Evolutionary conservation across 306 rosid species (phyloP).

Genomic region (Gillenia trifoliata): DNA sequence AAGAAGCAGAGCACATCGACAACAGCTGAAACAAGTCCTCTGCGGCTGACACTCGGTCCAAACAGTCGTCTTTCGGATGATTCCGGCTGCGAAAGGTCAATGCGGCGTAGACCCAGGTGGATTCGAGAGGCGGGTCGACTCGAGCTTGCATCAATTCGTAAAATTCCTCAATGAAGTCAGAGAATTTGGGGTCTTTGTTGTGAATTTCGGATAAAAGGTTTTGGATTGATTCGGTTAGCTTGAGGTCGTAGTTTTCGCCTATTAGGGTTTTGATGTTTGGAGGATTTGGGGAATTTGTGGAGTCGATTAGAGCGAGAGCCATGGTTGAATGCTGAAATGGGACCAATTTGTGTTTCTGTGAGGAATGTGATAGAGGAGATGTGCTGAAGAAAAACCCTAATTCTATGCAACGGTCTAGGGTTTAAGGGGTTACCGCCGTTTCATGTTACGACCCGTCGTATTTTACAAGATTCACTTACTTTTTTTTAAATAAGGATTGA

Average conservation of each 20-base stretch:
- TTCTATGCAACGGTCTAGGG: neutral
- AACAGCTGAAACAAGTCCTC: constrained; percentile 47
- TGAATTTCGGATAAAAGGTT: constrained; percentile 38
- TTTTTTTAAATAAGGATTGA: rapidly evolving
- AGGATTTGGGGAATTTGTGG: constrained; percentile 8
- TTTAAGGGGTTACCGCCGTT: neutral
- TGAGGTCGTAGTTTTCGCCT: constrained; percentile 40
- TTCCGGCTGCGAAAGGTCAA: constrained; percentile 32
- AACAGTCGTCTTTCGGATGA: constrained; percentile 37
- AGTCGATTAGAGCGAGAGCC: constrained; percentile 25
- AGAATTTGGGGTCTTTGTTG: constrained; percentile 23
- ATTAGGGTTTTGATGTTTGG: constrained; percentile 15
- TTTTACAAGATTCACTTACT: too few species aligned
- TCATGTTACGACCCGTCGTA: neutral
- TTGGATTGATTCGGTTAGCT: constrained; percentile 42
- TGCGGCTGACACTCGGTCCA: constrained; percentile 43
- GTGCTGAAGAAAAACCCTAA: constrained; percentile 11
- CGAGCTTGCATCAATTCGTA: constrained; percentile 51
- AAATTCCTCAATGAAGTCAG: constrained; percentile 32
- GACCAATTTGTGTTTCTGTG: neutral
- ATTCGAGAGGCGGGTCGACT: constrained; percentile 62
- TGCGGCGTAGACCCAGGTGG: constrained; percentile 65
- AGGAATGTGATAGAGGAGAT: neutral
- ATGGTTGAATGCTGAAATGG: constrained; percentile 12
- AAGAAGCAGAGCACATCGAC: constrained; percentile 48